Conservation (phyloP, 768 basidiomycete species). For the Suillus tomentosus region DNA sequence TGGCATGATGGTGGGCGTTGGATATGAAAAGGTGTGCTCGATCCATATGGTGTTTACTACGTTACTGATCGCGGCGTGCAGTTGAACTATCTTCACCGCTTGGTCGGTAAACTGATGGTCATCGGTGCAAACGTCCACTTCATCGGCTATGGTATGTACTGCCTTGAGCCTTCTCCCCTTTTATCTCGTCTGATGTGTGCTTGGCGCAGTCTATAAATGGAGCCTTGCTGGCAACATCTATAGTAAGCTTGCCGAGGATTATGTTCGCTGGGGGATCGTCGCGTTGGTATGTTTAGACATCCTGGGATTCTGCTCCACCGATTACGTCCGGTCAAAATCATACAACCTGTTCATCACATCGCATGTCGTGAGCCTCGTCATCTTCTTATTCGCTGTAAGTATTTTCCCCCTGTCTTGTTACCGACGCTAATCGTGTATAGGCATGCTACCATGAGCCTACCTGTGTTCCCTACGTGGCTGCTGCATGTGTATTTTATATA, state of each 20-base stretch:
- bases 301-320: conserved; percentile 41
- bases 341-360: conserved; percentile 47
- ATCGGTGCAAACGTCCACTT: conserved; percentile 45
- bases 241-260: conserved; percentile 13
- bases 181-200: conserved; percentile 4
- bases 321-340: conserved; percentile 41
- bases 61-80: conserved; percentile 21
- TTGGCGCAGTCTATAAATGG: conserved; percentile 30
- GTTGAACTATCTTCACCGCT: conserved; percentile 60
- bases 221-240: conserved; percentile 24
- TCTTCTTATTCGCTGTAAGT: conserved; percentile 41
- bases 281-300: conserved; percentile 38
- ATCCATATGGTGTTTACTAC: neutral
- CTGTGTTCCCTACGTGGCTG: conserved; percentile 44
- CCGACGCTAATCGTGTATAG: conserved; percentile 18
- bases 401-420: neutral
- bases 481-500: conserved; percentile 41
- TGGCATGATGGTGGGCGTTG: conserved; percentile 41
- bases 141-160: conserved; percentile 40
- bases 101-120: conserved; percentile 45
- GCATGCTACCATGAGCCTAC: conserved; percentile 25
- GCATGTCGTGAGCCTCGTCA: conserved; percentile 45
- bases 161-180: neutral
- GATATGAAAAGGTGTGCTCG: conserved; percentile 48
- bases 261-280: conserved; percentile 34